These are phyloP conservation scores for Penicillium sclerotigenum DNA, from an alignment of 2,329 filamentous ascomycete genomes.

Conservation along the genomic window DNA sequence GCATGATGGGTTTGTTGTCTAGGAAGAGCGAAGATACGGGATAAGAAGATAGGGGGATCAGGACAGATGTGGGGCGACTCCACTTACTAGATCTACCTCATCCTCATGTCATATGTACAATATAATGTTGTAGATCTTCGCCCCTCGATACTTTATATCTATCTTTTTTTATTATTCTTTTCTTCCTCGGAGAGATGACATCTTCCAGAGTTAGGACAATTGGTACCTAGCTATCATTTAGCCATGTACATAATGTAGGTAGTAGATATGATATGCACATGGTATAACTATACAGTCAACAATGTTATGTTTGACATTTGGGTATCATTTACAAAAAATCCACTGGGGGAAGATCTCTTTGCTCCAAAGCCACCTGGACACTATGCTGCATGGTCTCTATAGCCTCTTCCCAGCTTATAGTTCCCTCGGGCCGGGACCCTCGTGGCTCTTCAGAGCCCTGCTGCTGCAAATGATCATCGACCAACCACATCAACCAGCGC, in stretches of 20 bases:
- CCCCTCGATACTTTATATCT: not conserved
- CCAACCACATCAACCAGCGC: constrained; percentile 57
- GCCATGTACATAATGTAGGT: not conserved
- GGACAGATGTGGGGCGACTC: not conserved
- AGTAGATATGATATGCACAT: too few relatives aligned
- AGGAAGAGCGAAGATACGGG: not conserved
- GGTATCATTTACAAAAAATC: constrained; percentile 34
- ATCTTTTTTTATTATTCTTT: not conserved
- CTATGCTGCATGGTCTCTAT: constrained; percentile 41
- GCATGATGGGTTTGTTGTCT: not conserved
- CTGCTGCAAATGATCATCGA: constrained; percentile 30
- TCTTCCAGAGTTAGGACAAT: not conserved
- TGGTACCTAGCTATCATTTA: too few relatives aligned
- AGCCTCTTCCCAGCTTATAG: constrained; percentile 35
- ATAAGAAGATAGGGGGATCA: not conserved
- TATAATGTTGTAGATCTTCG: too few relatives aligned
- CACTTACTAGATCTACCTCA: not conserved
- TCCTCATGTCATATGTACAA: too few relatives aligned
- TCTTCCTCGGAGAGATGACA: too few relatives aligned
- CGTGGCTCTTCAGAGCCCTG: constrained; percentile 37
- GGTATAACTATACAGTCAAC: not conserved
- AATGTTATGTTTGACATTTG: not conserved
- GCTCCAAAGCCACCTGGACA: constrained; percentile 44
- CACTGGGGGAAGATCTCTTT: constrained; percentile 47
- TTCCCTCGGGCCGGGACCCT: constrained; percentile 32